Evolutionary conservation across 2,329 filamentous ascomycete genomes (phyloP).

Genomic region (Talaromyces rugulosus): DNA sequence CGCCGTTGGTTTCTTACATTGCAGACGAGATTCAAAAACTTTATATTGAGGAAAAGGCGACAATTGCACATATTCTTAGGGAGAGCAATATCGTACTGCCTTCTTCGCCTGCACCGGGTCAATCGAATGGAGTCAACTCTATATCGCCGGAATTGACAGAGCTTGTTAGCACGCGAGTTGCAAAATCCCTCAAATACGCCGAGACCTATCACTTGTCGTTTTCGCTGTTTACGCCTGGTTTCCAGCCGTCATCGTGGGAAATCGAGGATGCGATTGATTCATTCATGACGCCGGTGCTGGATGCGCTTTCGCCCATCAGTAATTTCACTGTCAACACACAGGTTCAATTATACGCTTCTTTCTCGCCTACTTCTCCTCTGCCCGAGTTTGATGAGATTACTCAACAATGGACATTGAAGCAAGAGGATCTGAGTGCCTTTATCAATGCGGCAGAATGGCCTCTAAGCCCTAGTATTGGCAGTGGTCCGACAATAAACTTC

Average conservation of each 20-base stretch:
- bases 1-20: slow-evolving; percentile 70
- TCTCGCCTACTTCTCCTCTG: slow-evolving; percentile 58
- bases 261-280: slow-evolving; percentile 75
- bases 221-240: slow-evolving; percentile 81
- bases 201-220: slow-evolving; percentile 94
- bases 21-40: slow-evolving; percentile 71
- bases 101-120: slow-evolving; percentile 18
- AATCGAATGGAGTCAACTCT: slow-evolving; percentile 29
- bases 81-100: slow-evolving; percentile 38
- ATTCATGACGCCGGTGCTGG: slow-evolving; percentile 77
- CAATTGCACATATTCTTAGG: slow-evolving; percentile 70
- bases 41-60: slow-evolving; percentile 84
- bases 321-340: slow-evolving; percentile 96
- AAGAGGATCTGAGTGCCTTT: slow-evolving; percentile 86
- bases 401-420: slow-evolving; percentile 67
- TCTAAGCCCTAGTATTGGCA: slow-evolving; percentile 86
- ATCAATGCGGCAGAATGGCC: slow-evolving; percentile 99
- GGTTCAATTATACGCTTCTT: slow-evolving; percentile 82
- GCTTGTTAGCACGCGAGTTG: slow-evolving; percentile 65
- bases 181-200: slow-evolving; percentile 82
- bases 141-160: slow-evolving; percentile 48
- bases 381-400: slow-evolving; percentile 51
- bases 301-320: slow-evolving; percentile 76
- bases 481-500: slow-evolving; percentile 92
- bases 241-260: slow-evolving; percentile 81